phyloP scores from a whole-genome alignment of 2,329 filamentous ascomycete genomes.

The Alternaria sp. region DNA sequence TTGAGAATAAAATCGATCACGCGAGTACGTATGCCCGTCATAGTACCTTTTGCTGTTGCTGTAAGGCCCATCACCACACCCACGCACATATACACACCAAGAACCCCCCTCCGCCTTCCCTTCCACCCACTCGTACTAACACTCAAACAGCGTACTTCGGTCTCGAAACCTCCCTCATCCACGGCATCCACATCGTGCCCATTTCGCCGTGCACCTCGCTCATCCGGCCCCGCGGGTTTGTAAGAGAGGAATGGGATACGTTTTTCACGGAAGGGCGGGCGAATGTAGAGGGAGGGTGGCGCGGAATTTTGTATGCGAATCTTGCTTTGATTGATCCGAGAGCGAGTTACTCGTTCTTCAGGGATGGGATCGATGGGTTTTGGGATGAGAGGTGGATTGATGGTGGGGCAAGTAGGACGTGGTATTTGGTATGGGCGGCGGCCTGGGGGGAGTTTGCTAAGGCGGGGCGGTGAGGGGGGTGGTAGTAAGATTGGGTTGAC shows the following conservation, averaged over 20 bases:
- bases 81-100: neutral
- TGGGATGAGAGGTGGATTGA: conserved; percentile 71
- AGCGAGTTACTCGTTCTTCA: conserved; percentile 78
- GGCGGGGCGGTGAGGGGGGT: neutral
- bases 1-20: conserved; percentile 96
- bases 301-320: conserved; percentile 82
- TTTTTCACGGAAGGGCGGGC: conserved; percentile 75
- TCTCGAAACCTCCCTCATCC: conserved; percentile 66
- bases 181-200: conserved; percentile 84
- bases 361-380: conserved; percentile 62
- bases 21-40: conserved; percentile 78
- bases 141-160: conserved; percentile 72
- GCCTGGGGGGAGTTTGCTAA: conserved; percentile 30
- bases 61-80: neutral
- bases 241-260: conserved; percentile 68
- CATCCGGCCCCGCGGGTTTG: conserved; percentile 72
- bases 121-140: neutral
- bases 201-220: conserved; percentile 72
- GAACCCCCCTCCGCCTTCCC: too few relatives aligned
- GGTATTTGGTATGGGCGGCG: conserved; percentile 44
- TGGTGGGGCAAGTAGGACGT: conserved; percentile 67
- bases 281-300: conserved; percentile 68
- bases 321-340: conserved; percentile 76
- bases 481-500: neutral
- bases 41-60: conserved; percentile 51